A percentile compares a stretch with the other conserved stretches of the same genome.
Evolutionary conservation across 2,329 filamentous ascomycete species (phyloP).

Genomic region (Beauveria medogensis): DNA sequence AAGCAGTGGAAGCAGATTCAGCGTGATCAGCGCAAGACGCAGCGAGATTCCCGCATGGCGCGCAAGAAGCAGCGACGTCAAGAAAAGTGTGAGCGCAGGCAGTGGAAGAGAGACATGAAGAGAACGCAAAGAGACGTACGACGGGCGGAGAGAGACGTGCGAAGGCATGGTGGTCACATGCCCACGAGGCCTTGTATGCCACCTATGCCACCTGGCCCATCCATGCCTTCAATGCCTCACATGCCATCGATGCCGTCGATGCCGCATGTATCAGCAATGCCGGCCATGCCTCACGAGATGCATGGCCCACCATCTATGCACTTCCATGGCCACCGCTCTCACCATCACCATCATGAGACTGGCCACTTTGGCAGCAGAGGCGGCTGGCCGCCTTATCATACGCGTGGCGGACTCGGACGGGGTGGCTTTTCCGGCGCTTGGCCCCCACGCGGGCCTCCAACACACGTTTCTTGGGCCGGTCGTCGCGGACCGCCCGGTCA

Average conservation of each 20-base stretch:
- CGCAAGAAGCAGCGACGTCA: slow-evolving; percentile 21
- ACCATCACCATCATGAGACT: slow-evolving; percentile 6
- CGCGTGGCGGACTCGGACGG: neutral
- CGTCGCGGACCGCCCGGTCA: slow-evolving; percentile 17
- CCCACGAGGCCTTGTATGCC: slow-evolving; percentile 3
- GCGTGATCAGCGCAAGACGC: slow-evolving; percentile 22
- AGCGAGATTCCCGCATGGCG: slow-evolving; percentile 24
- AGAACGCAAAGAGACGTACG: slow-evolving; percentile 23
- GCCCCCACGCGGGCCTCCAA: neutral
- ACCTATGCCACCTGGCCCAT: neutral
- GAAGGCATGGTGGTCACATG: slow-evolving; percentile 15
- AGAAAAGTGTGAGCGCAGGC: slow-evolving; percentile 23
- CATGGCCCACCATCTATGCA: neutral
- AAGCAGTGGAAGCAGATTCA: slow-evolving; percentile 33
- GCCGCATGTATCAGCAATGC: neutral
- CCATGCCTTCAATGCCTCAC: slow-evolving; percentile 1
- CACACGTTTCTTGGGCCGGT: neutral
- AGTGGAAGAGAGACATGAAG: slow-evolving; percentile 21
- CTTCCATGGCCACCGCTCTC: neutral
- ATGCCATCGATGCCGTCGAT: neutral
- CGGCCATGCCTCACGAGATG: neutral
- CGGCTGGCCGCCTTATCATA: neutral
- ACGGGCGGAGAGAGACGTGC: slow-evolving; percentile 22
- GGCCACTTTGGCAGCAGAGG: slow-evolving; percentile 4
- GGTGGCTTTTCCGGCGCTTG: slow-evolving; percentile 11